Conservation (phyloP, 805 yeast species). For the Kodamaea neixiangensis region DNA sequence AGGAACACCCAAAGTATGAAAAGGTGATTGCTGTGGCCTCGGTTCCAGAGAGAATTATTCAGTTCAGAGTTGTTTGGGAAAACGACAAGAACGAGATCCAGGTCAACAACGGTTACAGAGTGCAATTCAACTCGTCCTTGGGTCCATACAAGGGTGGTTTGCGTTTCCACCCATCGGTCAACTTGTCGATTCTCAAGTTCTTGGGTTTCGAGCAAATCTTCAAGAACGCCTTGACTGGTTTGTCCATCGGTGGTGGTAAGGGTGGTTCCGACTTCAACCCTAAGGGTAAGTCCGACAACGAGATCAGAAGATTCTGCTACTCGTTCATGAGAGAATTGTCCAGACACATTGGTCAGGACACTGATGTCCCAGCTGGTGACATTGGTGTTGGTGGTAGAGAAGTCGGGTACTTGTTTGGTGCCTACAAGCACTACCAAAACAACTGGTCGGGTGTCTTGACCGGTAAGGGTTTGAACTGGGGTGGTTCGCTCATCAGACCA, state of each 20-base stretch:
- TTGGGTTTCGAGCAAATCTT: slow-evolving; percentile 98
- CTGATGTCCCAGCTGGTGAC: slow-evolving; percentile 99
- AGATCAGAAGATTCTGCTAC: slow-evolving; percentile 95
- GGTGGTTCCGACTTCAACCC: slow-evolving; percentile 99
- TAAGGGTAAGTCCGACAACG: slow-evolving; percentile 88
- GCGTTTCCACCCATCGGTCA: slow-evolving; percentile 96
- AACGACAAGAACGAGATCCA: slow-evolving; percentile 89
- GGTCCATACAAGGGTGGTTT: slow-evolving; percentile 99
- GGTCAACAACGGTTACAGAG: slow-evolving; percentile 97
- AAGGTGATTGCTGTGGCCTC: slow-evolving; percentile 87
- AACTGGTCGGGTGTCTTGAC: slow-evolving; percentile 96
- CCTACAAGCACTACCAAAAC: slow-evolving; percentile 89
- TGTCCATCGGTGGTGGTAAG: slow-evolving; percentile 98
- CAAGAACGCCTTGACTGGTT: slow-evolving; percentile 96
- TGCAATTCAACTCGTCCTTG: slow-evolving; percentile 95
- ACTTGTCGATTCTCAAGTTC: slow-evolving; percentile 91
- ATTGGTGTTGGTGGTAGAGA: slow-evolving; percentile 98
- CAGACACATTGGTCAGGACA: slow-evolving; percentile 94
- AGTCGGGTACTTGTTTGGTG: slow-evolving; percentile 94
- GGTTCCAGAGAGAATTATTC: slow-evolving; percentile 93
- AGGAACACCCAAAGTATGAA: slow-evolving; percentile 85
- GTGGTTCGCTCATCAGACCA: slow-evolving; percentile 98
- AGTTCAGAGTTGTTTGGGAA: slow-evolving; percentile 98
- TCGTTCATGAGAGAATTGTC: slow-evolving; percentile 95
- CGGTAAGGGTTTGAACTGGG: slow-evolving; percentile 98